Conservation (phyloP, 495 filamentous ascomycete species). For the Aspergillus ellipticus region DNA sequence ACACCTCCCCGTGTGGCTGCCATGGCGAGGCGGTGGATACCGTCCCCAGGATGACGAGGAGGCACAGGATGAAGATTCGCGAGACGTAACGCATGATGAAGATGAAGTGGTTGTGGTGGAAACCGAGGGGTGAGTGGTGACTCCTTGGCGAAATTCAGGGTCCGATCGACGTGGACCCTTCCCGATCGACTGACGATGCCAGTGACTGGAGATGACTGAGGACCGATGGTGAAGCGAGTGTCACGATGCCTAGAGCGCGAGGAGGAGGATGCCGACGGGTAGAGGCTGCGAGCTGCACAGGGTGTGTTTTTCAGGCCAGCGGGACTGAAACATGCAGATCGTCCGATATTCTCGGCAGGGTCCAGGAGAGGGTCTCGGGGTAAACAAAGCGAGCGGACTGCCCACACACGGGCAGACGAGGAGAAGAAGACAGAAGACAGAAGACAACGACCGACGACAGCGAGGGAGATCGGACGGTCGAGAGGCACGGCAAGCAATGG, state of each 20-base stretch:
- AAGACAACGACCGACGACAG: slow-evolving; percentile 1
- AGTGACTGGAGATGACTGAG: background rate
- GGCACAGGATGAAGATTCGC: slow-evolving; percentile 30
- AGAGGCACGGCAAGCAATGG: background rate
- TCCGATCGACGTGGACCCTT: slow-evolving; percentile 7
- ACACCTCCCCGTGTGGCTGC: slow-evolving; percentile 28
- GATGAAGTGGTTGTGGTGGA: background rate
- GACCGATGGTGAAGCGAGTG: background rate
- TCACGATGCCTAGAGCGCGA: background rate
- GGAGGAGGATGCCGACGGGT: background rate
- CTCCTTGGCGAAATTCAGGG: background rate
- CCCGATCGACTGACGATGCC: slow-evolving; percentile 5
- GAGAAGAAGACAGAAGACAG: background rate
- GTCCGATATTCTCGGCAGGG: slow-evolving; percentile 16
- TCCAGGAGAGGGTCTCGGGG: slow-evolving; percentile 9
- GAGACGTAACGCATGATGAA: slow-evolving; percentile 34
- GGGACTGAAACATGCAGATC: slow-evolving; percentile 19
- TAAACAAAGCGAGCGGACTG: slow-evolving; percentile 27
- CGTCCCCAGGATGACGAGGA: slow-evolving; percentile 44
- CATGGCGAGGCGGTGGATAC: slow-evolving; percentile 50
- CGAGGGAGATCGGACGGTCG: slow-evolving; percentile 3
- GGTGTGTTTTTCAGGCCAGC: slow-evolving; percentile 6
- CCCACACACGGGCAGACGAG: background rate
- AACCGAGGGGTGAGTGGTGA: background rate
- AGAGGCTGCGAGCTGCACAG: background rate